A percentile compares a stretch with the other conserved stretches of the same genome.
phyloP scores from a whole-genome alignment of 345 rosid genomes.

The Angophora floribunda region DNA sequence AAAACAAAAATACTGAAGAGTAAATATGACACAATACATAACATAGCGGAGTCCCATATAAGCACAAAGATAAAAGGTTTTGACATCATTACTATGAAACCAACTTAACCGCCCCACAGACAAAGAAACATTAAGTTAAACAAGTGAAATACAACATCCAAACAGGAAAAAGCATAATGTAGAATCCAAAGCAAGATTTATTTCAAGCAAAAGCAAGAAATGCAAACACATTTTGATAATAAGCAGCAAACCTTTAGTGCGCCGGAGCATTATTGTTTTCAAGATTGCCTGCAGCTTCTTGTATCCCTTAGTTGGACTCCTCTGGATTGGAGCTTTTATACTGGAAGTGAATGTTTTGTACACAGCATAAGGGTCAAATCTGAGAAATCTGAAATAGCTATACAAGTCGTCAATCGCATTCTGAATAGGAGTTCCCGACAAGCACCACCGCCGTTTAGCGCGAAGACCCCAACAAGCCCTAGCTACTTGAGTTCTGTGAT shows the following conservation, averaged over 20 bases:
- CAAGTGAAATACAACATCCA: not conserved
- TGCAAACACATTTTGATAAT: not conserved
- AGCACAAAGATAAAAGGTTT: not conserved
- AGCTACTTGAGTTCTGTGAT: slow-evolving; percentile 92
- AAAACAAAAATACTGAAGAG: not conserved
- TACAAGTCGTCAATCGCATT: slow-evolving; percentile 95
- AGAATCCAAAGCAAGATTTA: not conserved
- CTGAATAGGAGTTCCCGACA: slow-evolving; percentile 98
- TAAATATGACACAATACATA: not conserved
- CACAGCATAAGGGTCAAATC: slow-evolving; percentile 72
- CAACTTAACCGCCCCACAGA: not conserved
- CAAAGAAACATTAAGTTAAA: not conserved
- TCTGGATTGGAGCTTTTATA: slow-evolving; percentile 66
- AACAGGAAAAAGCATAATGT: not conserved
- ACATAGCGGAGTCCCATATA: not conserved
- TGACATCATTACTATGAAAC: not conserved
- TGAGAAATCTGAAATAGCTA: slow-evolving; percentile 95
- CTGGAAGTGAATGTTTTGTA: slow-evolving; percentile 46
- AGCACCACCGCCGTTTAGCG: slow-evolving; percentile 97
- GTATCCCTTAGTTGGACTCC: slow-evolving; percentile 57
- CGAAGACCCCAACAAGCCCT: slow-evolving; percentile 99
- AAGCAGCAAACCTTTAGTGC: slow-evolving; percentile 64
- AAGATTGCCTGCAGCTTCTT: slow-evolving; percentile 76
- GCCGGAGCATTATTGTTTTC: slow-evolving; percentile 93
- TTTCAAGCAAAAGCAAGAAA: not conserved